phyloP scores from a whole-genome alignment of 306 rosid genomes.

The Fagus crenata region DNA sequence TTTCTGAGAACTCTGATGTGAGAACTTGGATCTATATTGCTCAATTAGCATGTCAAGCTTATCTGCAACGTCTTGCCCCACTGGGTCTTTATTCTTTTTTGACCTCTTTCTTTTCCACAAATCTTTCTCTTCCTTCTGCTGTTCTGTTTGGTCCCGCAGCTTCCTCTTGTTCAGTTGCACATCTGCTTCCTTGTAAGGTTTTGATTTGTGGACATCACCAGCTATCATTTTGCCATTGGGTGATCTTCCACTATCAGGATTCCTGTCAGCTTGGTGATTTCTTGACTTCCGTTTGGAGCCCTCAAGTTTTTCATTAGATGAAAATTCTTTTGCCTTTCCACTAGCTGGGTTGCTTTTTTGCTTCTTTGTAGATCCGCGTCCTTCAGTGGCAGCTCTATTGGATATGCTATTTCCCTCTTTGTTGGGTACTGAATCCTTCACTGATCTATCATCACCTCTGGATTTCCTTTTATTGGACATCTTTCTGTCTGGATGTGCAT shows the following conservation, averaged over 20 bases:
- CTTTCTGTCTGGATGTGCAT: slow-evolving; percentile 26
- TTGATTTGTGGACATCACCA: slow-evolving; percentile 21
- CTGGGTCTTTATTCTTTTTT: slow-evolving; percentile 61
- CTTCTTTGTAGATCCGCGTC: slow-evolving; percentile 41
- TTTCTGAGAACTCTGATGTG: slow-evolving; percentile 44
- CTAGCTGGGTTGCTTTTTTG: slow-evolving; percentile 46
- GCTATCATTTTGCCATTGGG: slow-evolving; percentile 20
- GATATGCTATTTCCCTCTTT: slow-evolving; percentile 25
- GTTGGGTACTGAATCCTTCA: slow-evolving; percentile 32
- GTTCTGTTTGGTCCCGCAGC: slow-evolving; percentile 41
- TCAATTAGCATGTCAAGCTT: slow-evolving; percentile 90
- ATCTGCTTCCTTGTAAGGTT: slow-evolving; percentile 30
- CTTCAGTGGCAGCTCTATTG: slow-evolving; percentile 38
- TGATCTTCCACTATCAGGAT: slow-evolving; percentile 27
- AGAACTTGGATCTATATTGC: slow-evolving; percentile 73
- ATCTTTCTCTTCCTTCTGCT: slow-evolving; percentile 31
- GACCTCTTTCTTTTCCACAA: slow-evolving; percentile 42
- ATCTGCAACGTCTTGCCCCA: slow-evolving; percentile 65
- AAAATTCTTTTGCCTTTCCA: slow-evolving; percentile 16
- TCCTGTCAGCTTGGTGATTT: slow-evolving; percentile 36
- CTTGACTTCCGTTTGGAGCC: slow-evolving; percentile 31
- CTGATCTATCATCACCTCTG: slow-evolving; percentile 34
- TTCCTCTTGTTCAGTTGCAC: slow-evolving; percentile 50
- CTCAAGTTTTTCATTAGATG: slow-evolving; percentile 25
- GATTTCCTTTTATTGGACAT: slow-evolving; percentile 52